These are phyloP conservation scores for Citrus mangshanensis DNA, from an alignment of 345 rosid species.

Conservation along the genomic window DNA sequence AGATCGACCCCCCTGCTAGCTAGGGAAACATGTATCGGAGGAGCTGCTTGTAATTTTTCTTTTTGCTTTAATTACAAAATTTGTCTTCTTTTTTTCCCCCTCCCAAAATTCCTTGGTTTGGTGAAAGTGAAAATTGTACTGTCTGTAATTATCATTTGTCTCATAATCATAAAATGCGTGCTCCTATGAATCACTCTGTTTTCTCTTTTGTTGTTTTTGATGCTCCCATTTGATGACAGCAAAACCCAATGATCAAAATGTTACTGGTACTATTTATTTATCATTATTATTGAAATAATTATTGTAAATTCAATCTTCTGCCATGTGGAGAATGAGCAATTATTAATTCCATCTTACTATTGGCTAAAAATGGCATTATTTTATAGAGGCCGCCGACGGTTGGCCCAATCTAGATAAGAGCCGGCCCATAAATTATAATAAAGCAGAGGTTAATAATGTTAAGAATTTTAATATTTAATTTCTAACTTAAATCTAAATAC, in stretches of 20 bases:
- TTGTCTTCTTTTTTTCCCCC: too few species aligned
- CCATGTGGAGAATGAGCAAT: background rate
- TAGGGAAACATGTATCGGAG: background rate
- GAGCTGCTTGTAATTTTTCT: background rate
- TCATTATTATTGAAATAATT: too few species aligned
- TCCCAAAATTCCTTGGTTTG: background rate
- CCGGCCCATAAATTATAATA: background rate
- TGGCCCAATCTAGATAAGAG: background rate
- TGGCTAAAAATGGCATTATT: background rate
- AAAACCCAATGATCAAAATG: background rate
- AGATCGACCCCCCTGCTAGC: background rate
- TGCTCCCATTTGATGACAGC: background rate
- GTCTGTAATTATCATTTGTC: background rate
- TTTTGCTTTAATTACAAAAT: too few species aligned
- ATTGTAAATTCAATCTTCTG: too few species aligned
- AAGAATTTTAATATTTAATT: accelerated
- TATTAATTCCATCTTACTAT: background rate
- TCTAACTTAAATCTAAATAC: accelerated
- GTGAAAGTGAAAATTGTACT: background rate
- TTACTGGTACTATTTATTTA: background rate
- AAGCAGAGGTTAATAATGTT: too few species aligned
- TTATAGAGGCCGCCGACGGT: background rate
- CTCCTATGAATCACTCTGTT: background rate
- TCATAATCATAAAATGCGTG: background rate
- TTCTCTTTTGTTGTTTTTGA: background rate